A percentile compares a stretch with the other conserved stretches of the same genome.
Conservation (phyloP, 2,329 filamentous ascomycete species). For the Sarocladiaceae sp. region DNA sequence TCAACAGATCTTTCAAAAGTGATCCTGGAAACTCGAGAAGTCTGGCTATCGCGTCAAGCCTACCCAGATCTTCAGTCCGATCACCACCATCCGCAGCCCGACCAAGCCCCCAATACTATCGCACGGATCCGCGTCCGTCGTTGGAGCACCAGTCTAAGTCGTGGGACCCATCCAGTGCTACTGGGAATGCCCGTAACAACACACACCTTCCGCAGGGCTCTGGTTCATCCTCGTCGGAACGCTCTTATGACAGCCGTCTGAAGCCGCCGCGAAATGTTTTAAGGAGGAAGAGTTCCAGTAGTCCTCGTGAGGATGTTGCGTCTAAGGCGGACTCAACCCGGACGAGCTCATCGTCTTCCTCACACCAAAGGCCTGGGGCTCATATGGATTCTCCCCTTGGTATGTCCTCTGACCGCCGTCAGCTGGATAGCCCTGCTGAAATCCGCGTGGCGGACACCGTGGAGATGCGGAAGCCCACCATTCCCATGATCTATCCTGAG, state of each 20-base stretch:
- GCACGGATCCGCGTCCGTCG: slow-evolving; percentile 13
- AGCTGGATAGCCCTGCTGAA: slow-evolving; percentile 38
- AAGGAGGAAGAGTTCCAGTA: slow-evolving; percentile 43
- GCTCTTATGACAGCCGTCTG: slow-evolving; percentile 24
- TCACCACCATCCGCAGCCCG: slow-evolving; percentile 8
- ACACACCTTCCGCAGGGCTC: slow-evolving; percentile 25
- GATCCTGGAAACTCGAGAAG: slow-evolving; percentile 14
- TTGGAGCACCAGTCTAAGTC: slow-evolving; percentile 37
- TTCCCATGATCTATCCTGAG: slow-evolving; percentile 50
- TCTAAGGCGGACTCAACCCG: slow-evolving; percentile 25
- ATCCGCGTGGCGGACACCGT: slow-evolving; percentile 34
- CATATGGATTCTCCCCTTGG: slow-evolving; percentile 28
- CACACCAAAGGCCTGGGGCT: slow-evolving; percentile 30
- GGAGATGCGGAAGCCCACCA: slow-evolving; percentile 29
- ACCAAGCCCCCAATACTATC: slow-evolving; percentile 1
- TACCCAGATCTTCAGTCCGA: slow-evolving; percentile 17
- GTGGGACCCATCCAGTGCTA: slow-evolving; percentile 31
- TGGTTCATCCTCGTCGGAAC: slow-evolving; percentile 26
- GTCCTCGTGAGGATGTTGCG: slow-evolving; percentile 31
- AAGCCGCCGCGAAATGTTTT: slow-evolving; percentile 36
- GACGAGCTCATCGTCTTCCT: slow-evolving; percentile 37
- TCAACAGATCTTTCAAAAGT: slow-evolving; percentile 17
- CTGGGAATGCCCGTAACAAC: slow-evolving; percentile 24
- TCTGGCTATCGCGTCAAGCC: slow-evolving; percentile 11
- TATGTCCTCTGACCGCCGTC: slow-evolving; percentile 32